Evolutionary conservation across 2,329 filamentous ascomycete species (phyloP).

Genomic region (Trichoderma breve): DNA sequence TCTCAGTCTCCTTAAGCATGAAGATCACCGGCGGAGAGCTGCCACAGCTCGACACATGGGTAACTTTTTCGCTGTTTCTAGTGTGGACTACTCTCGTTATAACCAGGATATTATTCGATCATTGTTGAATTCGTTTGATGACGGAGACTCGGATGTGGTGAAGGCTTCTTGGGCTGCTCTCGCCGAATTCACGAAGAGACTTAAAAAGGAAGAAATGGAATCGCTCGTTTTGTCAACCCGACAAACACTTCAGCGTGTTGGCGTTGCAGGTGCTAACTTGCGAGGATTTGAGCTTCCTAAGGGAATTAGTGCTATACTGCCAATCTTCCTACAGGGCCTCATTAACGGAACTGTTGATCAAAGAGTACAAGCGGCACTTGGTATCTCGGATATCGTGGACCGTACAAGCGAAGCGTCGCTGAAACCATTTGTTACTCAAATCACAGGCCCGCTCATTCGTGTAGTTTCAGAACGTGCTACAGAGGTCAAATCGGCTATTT

Average conservation of each 20-base stretch:
- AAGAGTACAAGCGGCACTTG: slow-evolving; percentile 84
- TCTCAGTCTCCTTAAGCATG: slow-evolving; percentile 82
- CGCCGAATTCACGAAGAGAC: slow-evolving; percentile 79
- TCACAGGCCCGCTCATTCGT: slow-evolving; percentile 95
- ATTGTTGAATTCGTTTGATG: slow-evolving; percentile 88
- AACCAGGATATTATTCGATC: slow-evolving; percentile 92
- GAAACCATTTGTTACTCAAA: slow-evolving; percentile 94
- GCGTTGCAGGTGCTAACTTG: slow-evolving; percentile 79
- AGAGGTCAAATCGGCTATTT: slow-evolving; percentile 92
- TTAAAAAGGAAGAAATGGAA: slow-evolving; percentile 98
- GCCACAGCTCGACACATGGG: slow-evolving; percentile 76
- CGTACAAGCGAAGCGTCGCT: slow-evolving; percentile 83
- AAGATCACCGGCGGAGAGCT: slow-evolving; percentile 82
- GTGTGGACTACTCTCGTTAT: slow-evolving; percentile 91
- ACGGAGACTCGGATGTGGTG: slow-evolving; percentile 77
- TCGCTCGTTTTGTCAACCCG: slow-evolving; percentile 81
- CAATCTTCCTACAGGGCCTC: slow-evolving; percentile 95
- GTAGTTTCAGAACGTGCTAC: slow-evolving; percentile 95
- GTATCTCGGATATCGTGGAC: slow-evolving; percentile 94
- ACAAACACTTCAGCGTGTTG: slow-evolving; percentile 82
- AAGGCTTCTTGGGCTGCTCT: slow-evolving; percentile 88
- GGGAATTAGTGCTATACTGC: slow-evolving; percentile 92
- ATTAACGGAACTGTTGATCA: slow-evolving; percentile 96
- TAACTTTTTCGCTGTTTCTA: slow-evolving; percentile 77
- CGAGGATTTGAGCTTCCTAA: slow-evolving; percentile 90